Evolutionary conservation across 129 eudicot genomes (phyloP), one percentile per base, ranked within the genome.

Genomic region (Saussurea involucrata): DNA sequence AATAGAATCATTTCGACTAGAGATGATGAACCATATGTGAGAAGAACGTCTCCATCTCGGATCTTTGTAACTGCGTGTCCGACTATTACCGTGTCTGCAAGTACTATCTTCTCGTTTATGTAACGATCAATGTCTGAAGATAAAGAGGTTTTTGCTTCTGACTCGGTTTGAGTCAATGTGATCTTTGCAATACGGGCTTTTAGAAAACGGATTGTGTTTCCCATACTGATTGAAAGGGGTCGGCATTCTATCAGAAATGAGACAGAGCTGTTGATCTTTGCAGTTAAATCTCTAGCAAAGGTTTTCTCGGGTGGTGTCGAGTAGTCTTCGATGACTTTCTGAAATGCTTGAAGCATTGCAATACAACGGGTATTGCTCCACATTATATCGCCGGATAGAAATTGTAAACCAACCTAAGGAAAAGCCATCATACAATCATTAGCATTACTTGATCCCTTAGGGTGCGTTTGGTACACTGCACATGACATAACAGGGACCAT

Each of bases 211-310:
- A 91, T 94, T 44, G 98, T 97, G 65, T 94, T 94, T 63, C 98
- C 98, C 98, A 94, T 94, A 78, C 97, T 91, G 69, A 91, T 86
- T 57, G 98, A 89, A 74, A 94, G 90, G 76, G 96, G 98, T 77
- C 98, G 85, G 85, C 98, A 94, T 75, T 89, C 96, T 13, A 78
- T 91, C 66, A 94, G 60, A 65, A 86, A 94, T 27, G 97, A 91
- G 40, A 94, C 87, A n/a, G 74, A 89, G 46, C 87, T 70, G 76
- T 85, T 94, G 85, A 94, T 81, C 76, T 85, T 94, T 18, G 97
- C 79, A 4, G 92, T 84, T 74, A 94, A 76, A 76, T 91, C 98
- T 69, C 96, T 87, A 29, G 74, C 72, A 53, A 94, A 86, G 78
- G 88, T 55, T 77, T 83, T 94, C 71, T 94, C 93, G 2, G 90